Conservation (phyloP, 768 basidiomycete genomes). For the Kwoniella newhampshirensis region DNA sequence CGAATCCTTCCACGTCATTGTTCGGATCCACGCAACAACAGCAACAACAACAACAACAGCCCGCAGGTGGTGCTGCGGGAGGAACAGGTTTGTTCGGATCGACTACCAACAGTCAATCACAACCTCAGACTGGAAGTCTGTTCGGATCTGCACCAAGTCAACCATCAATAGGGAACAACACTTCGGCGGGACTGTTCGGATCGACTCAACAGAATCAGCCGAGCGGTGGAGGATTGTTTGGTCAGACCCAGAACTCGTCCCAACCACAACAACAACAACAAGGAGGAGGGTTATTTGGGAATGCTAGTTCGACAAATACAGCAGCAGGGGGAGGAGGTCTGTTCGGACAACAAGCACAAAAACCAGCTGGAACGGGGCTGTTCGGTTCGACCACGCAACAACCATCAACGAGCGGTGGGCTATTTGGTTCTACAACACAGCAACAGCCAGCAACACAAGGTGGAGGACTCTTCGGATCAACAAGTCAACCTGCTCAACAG, state of each 20-base stretch:
- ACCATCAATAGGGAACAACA: conserved; percentile 14
- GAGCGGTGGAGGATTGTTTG: conserved; percentile 11
- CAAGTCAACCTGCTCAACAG: not conserved
- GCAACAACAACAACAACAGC: conserved; percentile 19
- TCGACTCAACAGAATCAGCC: conserved; percentile 18
- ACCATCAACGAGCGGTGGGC: conserved; percentile 5
- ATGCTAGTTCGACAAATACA: conserved; percentile 4
- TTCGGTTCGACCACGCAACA: conserved; percentile 32
- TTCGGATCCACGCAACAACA: not conserved
- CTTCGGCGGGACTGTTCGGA: conserved; percentile 21
- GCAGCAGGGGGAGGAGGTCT: conserved; percentile 13
- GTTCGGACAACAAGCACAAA: conserved; percentile 18
- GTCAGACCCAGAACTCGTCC: conserved; percentile 9
- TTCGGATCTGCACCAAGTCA: conserved; percentile 13
- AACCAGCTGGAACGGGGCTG: conserved; percentile 16
- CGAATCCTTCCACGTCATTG: conserved; percentile 16
- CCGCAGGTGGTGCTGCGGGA: conserved; percentile 6
- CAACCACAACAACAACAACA: conserved; percentile 20
- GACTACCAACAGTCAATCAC: not conserved
- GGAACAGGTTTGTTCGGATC: conserved; percentile 22
- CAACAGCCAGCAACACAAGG: conserved; percentile 21
- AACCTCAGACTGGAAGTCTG: conserved; percentile 12
- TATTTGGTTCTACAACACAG: conserved; percentile 10
- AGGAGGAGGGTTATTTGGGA: conserved; percentile 4
- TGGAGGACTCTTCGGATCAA: conserved; percentile 3